Base-by-base conservation (phyloP, 2,329 filamentous ascomycete genomes). In the Achaetomium macrosporum region DNA sequence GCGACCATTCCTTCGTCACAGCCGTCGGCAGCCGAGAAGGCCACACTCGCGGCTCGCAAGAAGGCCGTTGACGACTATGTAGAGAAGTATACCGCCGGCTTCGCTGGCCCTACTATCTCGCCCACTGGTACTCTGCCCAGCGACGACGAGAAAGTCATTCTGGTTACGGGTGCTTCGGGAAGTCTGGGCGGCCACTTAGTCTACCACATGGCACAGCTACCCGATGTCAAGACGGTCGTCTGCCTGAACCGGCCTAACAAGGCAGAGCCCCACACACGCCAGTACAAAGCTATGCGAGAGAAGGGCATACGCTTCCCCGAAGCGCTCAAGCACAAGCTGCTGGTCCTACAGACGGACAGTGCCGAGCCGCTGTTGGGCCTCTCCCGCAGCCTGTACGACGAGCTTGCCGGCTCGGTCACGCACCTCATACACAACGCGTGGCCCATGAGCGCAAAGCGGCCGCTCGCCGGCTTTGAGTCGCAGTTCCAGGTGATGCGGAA, bases 381-480 rank as follows among this genome's bases (percentile, higher is more conserved):
- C 0, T 16, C 63, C 0, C 0, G 40, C 59, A 3, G 63, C 68
- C 1, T 78, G n/a, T n/a, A 80, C 57, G 42, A 62, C 2, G 17
- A 44, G 0, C 67, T 81, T 1, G 59, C 65, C 0, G n/a, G 57
- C 0, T 57, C 47, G 1, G 73, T 73, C 11, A 81, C 77, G 0
- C 72, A 78, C 54, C 71, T 82, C 35, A 51, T 77, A n/a, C 76
- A 79, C 60, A 77, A 74, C 45, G 77, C 76, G 0, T 80, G 75
- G 75, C 72, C 71, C 1, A 78, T 79, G 74, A 73, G 66, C 50
- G 61, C 61, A 11, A 74, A 63, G 42, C 65, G 73, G 3, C 61
- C 70, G 0, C 2, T 77, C 0, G 44, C 50, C 0, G 66, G 59
- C 1, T 76, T 74, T 49, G 71, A 73, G 50, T 33, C 68, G 0